Conservation (phyloP, 2,329 filamentous ascomycete species). For the Annulohypoxylon truncatum region DNA sequence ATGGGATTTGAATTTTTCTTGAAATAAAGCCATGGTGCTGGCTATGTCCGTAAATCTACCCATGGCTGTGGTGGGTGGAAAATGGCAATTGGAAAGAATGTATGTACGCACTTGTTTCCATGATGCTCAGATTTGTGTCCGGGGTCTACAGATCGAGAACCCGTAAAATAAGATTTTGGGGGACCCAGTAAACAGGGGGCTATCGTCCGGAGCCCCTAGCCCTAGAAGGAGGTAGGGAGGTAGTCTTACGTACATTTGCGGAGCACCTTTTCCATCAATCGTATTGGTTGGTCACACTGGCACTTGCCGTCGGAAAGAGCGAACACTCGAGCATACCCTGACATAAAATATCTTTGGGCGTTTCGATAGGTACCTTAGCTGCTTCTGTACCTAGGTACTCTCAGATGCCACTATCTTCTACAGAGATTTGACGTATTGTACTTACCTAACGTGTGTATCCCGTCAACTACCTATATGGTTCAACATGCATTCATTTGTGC, state of each 20-base stretch:
- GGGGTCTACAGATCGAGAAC: conserved; percentile 46
- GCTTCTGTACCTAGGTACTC: conserved; percentile 5
- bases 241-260: conserved; percentile 38
- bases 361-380: conserved; percentile 11
- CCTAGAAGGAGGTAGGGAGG: neutral
- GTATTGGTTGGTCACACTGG: conserved; percentile 32
- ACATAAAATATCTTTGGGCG: neutral
- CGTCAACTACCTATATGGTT: neutral
- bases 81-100: conserved; percentile 33
- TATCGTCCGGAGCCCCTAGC: conserved; percentile 23
- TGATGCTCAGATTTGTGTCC: conserved; percentile 39
- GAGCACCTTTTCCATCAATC: conserved; percentile 28
- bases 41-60: conserved; percentile 17
- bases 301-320: conserved; percentile 27
- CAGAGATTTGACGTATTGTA: neutral
- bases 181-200: conserved; percentile 34
- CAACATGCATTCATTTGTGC: neutral
- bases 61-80: conserved; percentile 22
- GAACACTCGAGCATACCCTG: neutral
- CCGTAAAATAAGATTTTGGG: conserved; percentile 47
- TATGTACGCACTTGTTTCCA: conserved; percentile 31
- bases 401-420: neutral
- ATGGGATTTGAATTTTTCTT: neutral
- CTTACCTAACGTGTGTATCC: neutral
- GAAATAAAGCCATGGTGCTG: conserved; percentile 18